Conservation (phyloP, 108 stramenopile genomes). For the Pseudonitzschia pungens region DNA sequence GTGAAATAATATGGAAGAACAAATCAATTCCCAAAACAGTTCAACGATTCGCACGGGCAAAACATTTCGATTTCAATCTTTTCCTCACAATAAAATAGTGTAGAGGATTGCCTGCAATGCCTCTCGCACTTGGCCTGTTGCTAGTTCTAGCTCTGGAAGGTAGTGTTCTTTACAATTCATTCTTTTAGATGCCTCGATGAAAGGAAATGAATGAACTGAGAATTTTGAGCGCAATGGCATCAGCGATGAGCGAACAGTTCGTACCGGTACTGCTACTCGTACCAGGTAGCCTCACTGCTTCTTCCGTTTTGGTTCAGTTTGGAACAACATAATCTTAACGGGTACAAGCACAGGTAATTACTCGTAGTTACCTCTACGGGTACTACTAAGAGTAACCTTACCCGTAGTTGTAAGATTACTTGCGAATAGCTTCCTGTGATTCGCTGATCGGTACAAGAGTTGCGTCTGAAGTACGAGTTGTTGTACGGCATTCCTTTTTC, state of each 20-base stretch:
- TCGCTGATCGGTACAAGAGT: too few species aligned
- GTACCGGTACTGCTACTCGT: not conserved
- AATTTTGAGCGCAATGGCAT: not conserved
- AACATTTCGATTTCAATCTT: not conserved
- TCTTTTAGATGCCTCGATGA: not conserved
- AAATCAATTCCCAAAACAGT: not conserved
- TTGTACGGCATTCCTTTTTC: too few species aligned
- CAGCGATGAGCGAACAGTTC: not conserved
- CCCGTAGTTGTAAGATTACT: too few species aligned
- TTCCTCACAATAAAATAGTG: conserved; percentile 77
- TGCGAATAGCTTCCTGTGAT: too few species aligned
- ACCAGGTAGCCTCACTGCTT: too few species aligned
- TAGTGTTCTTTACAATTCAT: conserved; percentile 88
- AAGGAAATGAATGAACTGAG: not conserved
- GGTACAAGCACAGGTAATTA: too few species aligned
- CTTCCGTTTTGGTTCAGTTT: too few species aligned
- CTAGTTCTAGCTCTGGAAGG: conserved; percentile 80
- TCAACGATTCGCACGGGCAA: not conserved
- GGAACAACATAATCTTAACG: too few species aligned
- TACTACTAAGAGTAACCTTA: too few species aligned
- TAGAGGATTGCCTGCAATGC: conserved; percentile 83
- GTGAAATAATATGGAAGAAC: not conserved
- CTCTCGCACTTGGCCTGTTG: conserved; percentile 80
- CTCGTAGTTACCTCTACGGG: too few species aligned
- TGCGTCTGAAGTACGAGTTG: too few species aligned